Percentiles rank a stretch among this genome's conserved stretches.
Evolutionary conservation across 2,329 filamentous ascomycete species (phyloP).

Genomic region (Magnaporthiopsis poae): DNA sequence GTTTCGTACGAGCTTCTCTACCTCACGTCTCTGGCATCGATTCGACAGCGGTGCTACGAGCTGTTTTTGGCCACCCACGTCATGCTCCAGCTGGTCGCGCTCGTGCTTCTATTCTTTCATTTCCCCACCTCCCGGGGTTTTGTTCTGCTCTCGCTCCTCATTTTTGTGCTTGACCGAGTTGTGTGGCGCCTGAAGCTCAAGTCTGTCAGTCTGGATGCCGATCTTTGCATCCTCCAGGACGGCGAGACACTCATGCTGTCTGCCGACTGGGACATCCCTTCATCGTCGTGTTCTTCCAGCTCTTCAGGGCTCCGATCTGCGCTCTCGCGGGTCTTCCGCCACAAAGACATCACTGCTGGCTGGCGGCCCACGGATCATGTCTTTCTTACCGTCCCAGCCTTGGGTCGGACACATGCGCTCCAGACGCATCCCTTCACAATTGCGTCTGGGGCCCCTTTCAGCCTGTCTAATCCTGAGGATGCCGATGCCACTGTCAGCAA

Average conservation of each 20-base stretch:
- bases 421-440: slow-evolving; percentile 61
- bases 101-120: slow-evolving; percentile 51
- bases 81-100: slow-evolving; percentile 42
- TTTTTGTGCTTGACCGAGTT: slow-evolving; percentile 49
- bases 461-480: neutral
- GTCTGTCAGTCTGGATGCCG: slow-evolving; percentile 35
- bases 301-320: slow-evolving; percentile 7
- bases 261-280: slow-evolving; percentile 26
- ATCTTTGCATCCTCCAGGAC: slow-evolving; percentile 44
- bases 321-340: slow-evolving; percentile 11
- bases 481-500: neutral
- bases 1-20: slow-evolving; percentile 51
- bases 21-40: slow-evolving; percentile 49
- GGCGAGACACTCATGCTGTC: slow-evolving; percentile 43
- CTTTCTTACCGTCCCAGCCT: slow-evolving; percentile 48
- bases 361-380: slow-evolving; percentile 56
- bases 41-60: slow-evolving; percentile 53
- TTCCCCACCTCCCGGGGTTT: slow-evolving; percentile 43
- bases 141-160: slow-evolving; percentile 39
- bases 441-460: slow-evolving; percentile 43
- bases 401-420: slow-evolving; percentile 41
- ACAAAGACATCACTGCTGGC: slow-evolving; percentile 33
- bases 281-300: neutral
- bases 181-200: slow-evolving; percentile 47
- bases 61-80: slow-evolving; percentile 51